Base-by-base conservation (phyloP, 352 stramenopile species). In the Elongisporangium undulatum region DNA sequence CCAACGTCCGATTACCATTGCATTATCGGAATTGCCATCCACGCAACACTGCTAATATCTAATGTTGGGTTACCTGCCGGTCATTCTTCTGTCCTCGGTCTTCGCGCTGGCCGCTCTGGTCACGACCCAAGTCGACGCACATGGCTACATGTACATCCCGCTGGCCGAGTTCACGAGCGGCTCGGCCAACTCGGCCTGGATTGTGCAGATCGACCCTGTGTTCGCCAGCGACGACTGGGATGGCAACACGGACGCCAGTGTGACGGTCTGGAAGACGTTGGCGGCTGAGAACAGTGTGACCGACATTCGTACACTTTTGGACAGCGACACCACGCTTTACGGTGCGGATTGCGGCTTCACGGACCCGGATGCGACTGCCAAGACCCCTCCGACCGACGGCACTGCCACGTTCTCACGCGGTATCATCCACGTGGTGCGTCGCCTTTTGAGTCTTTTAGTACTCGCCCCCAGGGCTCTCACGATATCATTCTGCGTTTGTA, bases 381-480 rank as follows among this genome's bases (percentile, higher is more conserved):
- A 74, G 29, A 61, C 69, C n/a, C 61, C 67, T 3, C 69, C 69
- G 0, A 65, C 54, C n/a, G 63, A 62, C 23, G 58, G 53, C 9
- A 67, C 68, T 4, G 67, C 67, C 10, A 77, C 66, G 20, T 71
- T 74, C 49, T 77, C 67, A 1, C 66, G 66, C 19, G 66, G 63
- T n/a, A 74, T 72, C 49, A 59, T 69, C 10, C 63, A 76, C 52
- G 54, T 61, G 22, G 55, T 58, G 13, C 34, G 34, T 45, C 16
- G 34, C 10, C 17, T 10, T 17, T 45, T 8, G 12, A 8, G 4
- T 17, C 34, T 17, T 1, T 3, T 12, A 17, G 34, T 17, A 38
- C 26, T 12, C 26, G 34, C 17, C 1, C 13, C 34, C 12, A 26
- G 5, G 2, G 23, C 1, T 45, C 24, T 41, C 41, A 51, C n/a